A percentile compares a stretch with the other conserved stretches of the same genome.
Evolutionary conservation across 495 filamentous ascomycete genomes (phyloP).

Genomic region (Aspergillus coremiiformis): DNA sequence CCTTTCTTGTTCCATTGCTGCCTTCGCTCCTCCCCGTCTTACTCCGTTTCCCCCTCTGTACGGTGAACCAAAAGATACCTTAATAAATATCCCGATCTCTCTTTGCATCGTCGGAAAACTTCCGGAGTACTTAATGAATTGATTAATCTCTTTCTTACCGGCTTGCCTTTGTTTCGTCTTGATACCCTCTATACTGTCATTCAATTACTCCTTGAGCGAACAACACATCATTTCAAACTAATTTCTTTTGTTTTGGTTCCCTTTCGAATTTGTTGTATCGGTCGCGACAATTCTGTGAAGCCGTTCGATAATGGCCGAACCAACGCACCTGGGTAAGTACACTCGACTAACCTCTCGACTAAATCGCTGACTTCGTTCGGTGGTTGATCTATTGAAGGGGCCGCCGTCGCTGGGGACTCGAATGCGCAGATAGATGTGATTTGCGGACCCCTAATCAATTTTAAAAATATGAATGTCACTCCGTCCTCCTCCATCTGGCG

Average conservation of each 20-base stretch:
- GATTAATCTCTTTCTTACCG: too few species aligned
- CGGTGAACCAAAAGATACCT: too few species aligned
- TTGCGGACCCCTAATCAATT: constrained; percentile 78
- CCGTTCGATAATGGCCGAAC: neutral
- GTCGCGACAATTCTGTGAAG: neutral
- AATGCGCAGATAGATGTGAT: constrained; percentile 53
- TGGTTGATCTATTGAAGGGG: constrained; percentile 1
- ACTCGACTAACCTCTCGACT: neutral
- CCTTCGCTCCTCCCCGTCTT: neutral
- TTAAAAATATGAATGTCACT: constrained; percentile 67
- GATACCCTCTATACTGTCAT: neutral
- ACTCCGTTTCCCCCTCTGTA: neutral
- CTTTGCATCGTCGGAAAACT: too few species aligned
- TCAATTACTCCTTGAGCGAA: too few species aligned
- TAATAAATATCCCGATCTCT: neutral
- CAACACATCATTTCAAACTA: neutral
- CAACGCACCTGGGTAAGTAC: neutral
- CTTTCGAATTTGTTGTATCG: neutral
- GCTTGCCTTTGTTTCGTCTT: too few species aligned
- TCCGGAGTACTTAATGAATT: too few species aligned
- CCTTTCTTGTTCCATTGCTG: too few species aligned
- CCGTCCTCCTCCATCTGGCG: constrained; percentile 54
- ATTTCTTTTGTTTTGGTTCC: neutral
- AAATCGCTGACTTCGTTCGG: neutral
- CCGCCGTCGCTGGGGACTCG: neutral